Conservation (phyloP, 352 stramenopile genomes). For the Phytophthora hybrid region DNA sequence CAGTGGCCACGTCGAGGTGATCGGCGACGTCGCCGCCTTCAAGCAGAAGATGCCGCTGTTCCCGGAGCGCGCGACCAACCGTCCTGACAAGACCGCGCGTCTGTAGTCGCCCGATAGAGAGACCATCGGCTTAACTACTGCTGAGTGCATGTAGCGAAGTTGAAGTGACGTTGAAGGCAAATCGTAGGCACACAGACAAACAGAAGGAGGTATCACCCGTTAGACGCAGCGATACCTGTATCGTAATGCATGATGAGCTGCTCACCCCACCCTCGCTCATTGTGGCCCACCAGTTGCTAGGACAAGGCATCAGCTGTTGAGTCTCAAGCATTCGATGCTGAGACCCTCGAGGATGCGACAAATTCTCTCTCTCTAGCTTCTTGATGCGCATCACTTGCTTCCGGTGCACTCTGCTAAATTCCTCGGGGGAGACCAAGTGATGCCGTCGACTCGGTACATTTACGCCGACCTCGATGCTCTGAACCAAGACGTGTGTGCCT, state of each 20-base stretch:
- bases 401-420: constrained; percentile 16
- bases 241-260: constrained; percentile 28
- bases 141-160: neutral
- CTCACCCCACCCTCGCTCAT: constrained; percentile 2
- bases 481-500: constrained; percentile 27
- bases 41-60: constrained; percentile 78
- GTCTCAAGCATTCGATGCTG: constrained; percentile 8
- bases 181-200: constrained; percentile 31
- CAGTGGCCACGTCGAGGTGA: constrained; percentile 35
- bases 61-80: constrained; percentile 51
- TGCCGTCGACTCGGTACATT: constrained; percentile 26
- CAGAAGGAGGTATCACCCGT: constrained; percentile 20
- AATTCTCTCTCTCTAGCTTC: constrained; percentile 1
- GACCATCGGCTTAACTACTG: neutral
- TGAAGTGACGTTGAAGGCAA: constrained; percentile 7
- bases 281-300: constrained; percentile 8
- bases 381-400: constrained; percentile 13
- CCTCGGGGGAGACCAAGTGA: constrained; percentile 25
- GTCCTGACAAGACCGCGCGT: constrained; percentile 11
- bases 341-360: constrained; percentile 6
- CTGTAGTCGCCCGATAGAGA: constrained; percentile 22
- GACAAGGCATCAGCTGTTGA: constrained; percentile 4
- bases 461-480: constrained; percentile 36
- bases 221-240: constrained; percentile 28
- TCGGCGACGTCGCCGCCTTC: constrained; percentile 63